Evolutionary conservation across 2,329 filamentous ascomycete species (phyloP), one percentile per base, ranked within the genome.

Genomic region (Parascedosporium putredinis): DNA sequence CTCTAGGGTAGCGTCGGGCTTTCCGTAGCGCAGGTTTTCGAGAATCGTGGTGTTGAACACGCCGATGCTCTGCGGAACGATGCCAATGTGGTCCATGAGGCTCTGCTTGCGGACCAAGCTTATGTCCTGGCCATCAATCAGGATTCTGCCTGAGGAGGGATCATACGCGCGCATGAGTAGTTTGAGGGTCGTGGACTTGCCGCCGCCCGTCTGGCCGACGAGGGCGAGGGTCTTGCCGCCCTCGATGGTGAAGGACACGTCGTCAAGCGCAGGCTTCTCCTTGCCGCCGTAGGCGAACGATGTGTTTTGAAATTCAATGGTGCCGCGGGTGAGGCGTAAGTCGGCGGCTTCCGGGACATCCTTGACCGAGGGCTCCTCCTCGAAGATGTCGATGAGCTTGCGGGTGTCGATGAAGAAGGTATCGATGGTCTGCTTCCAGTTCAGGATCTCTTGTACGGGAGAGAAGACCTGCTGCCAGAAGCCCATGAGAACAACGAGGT

Each of bases 41-140:
- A 80, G 71, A 38, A 86, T 74, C 1, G 77, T 76, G 27, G 74
- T 71, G 58, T 84, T 81, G 66, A 86, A 85, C 7, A 86, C 66
- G 0, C 74, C 67, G 0, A 81, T 75, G 53, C 82, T 77, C 61
- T 86, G 78, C 2, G 81, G 81, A 0, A 85, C 81, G 10, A 83
- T 70, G 18, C 80, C 81, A 23, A 86, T 71, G 2, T 70, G 67
- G 18, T 77, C 70, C 8, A 81, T 72, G 2, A 86, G 65, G 43
- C 74, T 79, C 50, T 71, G 67, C 12, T 83, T 66, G 0, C 73
- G 79, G 2, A 85, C 71, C 23, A 76, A 67, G 20, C 78, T 72
- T 23, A 86, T 69, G 53, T 82, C 76, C 55, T 79, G 73, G 0
- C 74, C 77, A 53, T 82, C 78, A 33, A 83, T 75, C 3, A 62